phyloP scores from a whole-genome alignment of 441 rosid genomes.

The Adansonia madagascariensis region DNA sequence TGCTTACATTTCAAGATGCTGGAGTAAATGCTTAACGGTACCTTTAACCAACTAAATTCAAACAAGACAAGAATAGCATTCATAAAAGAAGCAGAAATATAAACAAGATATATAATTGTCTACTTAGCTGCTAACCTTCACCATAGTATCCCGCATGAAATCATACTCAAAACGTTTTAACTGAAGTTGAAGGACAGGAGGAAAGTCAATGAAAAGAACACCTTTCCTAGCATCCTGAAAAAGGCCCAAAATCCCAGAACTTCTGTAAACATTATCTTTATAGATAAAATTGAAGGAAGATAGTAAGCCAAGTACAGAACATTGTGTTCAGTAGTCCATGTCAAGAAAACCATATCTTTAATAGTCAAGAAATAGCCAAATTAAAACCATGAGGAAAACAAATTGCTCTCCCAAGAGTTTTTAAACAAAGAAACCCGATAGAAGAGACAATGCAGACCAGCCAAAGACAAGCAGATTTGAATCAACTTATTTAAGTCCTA shows the following conservation, averaged over 20 bases:
- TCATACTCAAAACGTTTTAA: slow-evolving; percentile 78
- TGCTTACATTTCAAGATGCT: slow-evolving; percentile 4
- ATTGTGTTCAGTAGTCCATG: slow-evolving; percentile 10
- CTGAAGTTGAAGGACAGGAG: slow-evolving; percentile 84
- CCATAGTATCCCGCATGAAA: slow-evolving; percentile 71
- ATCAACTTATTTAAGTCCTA: slow-evolving; percentile 13
- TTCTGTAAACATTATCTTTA: not conserved
- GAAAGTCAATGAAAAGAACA: slow-evolving; percentile 72
- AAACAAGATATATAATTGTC: slow-evolving; percentile 12
- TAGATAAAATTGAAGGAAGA: slow-evolving; percentile 16
- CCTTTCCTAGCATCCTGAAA: slow-evolving; percentile 79
- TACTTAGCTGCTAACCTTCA: slow-evolving; percentile 53
- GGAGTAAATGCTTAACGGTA: not conserved
- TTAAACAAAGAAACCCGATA: not conserved
- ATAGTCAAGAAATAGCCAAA: slow-evolving; percentile 10
- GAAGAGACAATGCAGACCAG: not conserved
- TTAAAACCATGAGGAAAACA: not conserved
- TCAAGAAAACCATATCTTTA: not conserved
- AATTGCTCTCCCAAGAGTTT: not conserved
- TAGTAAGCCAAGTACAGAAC: slow-evolving; percentile 4
- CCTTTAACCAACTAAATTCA: not conserved
- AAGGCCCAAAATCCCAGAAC: slow-evolving; percentile 27
- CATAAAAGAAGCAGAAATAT: slow-evolving; percentile 8
- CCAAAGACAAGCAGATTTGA: slow-evolving; percentile 10
- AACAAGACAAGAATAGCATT: slow-evolving; percentile 7